Base-by-base conservation (phyloP, 2,329 filamentous ascomycete genomes). In the Fulvia fulva region DNA sequence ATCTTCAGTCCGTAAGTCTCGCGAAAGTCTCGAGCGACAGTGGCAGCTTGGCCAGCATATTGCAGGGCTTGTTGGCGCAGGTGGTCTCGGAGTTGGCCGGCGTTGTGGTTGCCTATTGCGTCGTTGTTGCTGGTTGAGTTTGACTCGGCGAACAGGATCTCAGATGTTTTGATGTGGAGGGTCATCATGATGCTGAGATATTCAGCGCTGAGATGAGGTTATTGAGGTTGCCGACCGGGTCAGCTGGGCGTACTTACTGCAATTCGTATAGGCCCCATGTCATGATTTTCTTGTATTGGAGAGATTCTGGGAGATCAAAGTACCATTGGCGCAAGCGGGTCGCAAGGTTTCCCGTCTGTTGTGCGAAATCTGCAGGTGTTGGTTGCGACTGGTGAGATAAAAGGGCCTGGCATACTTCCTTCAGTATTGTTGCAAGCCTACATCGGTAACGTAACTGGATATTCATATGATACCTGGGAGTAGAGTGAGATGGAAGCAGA, bases 1-100 rank as follows among this genome's bases (percentile, higher is more conserved):
- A 56, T 54, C 26, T 59, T 62, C 14, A 59, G 43, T 12, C 59
- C 59, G 32, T 62, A 62, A 3, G 28, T 45, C 12, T 51, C 37
- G 32, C 59, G 59, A 45, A 53, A 62, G 43, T 56, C 53, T 21
- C 53, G 49, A 19, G 51, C 41, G 11, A 22, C 32, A 11, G n/a
- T 14, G 7, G 49, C 41, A 5, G 55, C 45, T 26, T 16, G 21
- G 16, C 37, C 30, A 8, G 55, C 55, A 23, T 57, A 45, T 21
- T 32, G 32, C 3, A 57, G 37, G 3, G 23, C 46, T 16, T 32
- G 9, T 19, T 50, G 23, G 1, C 26, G 22, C 16, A 50, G 46
- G n/a, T 21, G n/a, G n/a, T 28, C 26, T 7, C 46, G 46, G 5
- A 50, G 26, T 12, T 50, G n/a, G 7, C 26, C 25, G 26, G 46